Conservation (phyloP, 2,329 filamentous ascomycete genomes). For the Pyrenophora tritici-repentis region DNA sequence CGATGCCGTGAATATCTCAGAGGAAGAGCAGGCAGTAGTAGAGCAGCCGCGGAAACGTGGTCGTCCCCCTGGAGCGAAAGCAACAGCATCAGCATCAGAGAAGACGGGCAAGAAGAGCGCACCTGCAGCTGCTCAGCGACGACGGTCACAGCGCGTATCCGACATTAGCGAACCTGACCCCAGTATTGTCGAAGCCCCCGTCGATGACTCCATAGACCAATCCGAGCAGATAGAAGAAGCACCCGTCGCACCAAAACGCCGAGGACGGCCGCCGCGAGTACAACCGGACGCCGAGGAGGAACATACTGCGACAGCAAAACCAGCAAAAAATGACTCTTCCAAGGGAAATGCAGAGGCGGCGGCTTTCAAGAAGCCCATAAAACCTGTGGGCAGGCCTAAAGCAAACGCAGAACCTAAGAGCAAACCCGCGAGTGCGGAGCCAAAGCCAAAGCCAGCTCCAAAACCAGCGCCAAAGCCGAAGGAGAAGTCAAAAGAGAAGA, state of each 20-base stretch:
- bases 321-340: constrained; percentile 11
- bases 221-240: constrained; percentile 31
- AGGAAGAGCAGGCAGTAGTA: constrained; percentile 21
- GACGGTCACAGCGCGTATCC: constrained; percentile 36
- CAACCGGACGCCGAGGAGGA: constrained; percentile 22
- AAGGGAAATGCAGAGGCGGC: constrained; percentile 22
- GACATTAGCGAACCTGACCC: constrained; percentile 37
- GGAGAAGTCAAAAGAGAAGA: constrained; percentile 9
- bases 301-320: constrained; percentile 10
- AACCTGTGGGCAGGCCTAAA: constrained; percentile 29
- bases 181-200: constrained; percentile 30
- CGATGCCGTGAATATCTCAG: constrained; percentile 24
- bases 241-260: constrained; percentile 26
- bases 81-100: constrained; percentile 14
- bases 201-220: constrained; percentile 21
- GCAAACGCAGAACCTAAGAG: constrained; percentile 25
- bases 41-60: constrained; percentile 28
- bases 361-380: constrained; percentile 35
- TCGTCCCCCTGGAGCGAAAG: constrained; percentile 10
- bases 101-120: constrained; percentile 30
- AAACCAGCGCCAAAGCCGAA: constrained; percentile 15
- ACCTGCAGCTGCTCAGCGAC: constrained; percentile 20
- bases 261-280: constrained; percentile 33
- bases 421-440: constrained; percentile 21
- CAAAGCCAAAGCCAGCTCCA: constrained; percentile 16